Base-by-base conservation (phyloP, 768 basidiomycete species). In the Trametes punicea region DNA sequence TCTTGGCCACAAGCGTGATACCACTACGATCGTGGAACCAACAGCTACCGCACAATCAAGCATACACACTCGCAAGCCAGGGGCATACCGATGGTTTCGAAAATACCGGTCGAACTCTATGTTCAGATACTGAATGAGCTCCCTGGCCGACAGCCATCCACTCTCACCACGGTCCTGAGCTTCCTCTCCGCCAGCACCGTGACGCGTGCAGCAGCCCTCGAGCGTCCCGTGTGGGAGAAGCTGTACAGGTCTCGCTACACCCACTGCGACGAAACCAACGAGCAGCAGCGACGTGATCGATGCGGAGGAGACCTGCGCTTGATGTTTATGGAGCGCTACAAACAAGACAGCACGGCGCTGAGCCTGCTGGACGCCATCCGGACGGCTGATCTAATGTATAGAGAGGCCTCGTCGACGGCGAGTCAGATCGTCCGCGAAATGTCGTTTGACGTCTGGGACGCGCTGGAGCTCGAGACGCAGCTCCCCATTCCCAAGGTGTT, bases 401-500 rank as follows among this genome's bases (percentile, higher is more conserved):
- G 21, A 6, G 34, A 36, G n/a, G 34, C 13, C 34, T 36, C n/a
- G 34, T 18, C 33, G 11, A 15, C 33, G 6, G 44, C 42, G 13
- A 39, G 20, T 10, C 41, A 39, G 9, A 21, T 51, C 16, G 44
- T 39, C n/a, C 34, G 18, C 11, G 27, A 51, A 16, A 38, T 51
- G 21, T 73, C 72, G 6, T 74, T 78, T 55, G 84, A 84, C 52
- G 73, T 78, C 34, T 84, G 81, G 80, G 80, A 84, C 63, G 75
- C 65, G 10, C 63, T 85, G 51, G 72, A 77, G 23, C 60, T 72
- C 13, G 75, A 77, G 59, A 63, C 69, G 16, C 62, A 64, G 16
- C 67, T 70, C 11, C 3, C 59, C 60, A 36, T 59, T 59, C 48
- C 66, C 7, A 39, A 26, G 10, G 38, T 40, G 2, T 57, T 57